phyloP scores from a whole-genome alignment of 192 early-diverging fungal genomes.

The Jimgerdemannia lactiflua region DNA sequence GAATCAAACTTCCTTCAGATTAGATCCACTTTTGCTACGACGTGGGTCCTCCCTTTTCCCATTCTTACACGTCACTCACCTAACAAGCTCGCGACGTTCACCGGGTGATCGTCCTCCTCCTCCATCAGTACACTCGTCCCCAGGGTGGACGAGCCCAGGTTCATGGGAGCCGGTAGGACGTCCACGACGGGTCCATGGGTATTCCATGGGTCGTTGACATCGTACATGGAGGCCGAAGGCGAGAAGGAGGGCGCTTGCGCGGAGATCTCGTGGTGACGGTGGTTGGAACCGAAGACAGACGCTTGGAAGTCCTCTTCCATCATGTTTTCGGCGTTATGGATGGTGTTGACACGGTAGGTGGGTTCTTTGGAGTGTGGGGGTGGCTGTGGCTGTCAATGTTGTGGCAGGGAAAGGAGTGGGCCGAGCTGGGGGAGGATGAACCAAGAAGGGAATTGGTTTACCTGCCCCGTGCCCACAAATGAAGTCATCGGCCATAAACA shows the following conservation, averaged over 20 bases:
- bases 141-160: neutral
- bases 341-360: too few relatives aligned
- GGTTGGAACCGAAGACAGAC: neutral
- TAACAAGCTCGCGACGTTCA: neutral
- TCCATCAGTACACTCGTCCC: neutral
- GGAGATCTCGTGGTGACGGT: neutral
- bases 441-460: too few relatives aligned
- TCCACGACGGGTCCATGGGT: neutral
- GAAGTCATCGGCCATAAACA: too few relatives aligned
- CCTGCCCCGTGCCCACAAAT: too few relatives aligned
- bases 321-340: neutral
- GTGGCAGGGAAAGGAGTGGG: too few relatives aligned
- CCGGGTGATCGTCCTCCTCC: neutral
- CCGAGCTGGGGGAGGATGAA: too few relatives aligned
- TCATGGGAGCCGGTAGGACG: neutral
- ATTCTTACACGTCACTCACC: neutral
- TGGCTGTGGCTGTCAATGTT: too few relatives aligned
- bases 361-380: too few relatives aligned
- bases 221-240: neutral
- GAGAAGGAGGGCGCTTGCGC: neutral
- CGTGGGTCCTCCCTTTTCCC: neutral
- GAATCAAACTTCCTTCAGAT: too few relatives aligned
- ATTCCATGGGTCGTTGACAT: neutral
- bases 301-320: neutral
- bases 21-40: neutral